Base-by-base conservation (phyloP, 1,284 basidiomycete species). In the Xanthoconium separans region DNA sequence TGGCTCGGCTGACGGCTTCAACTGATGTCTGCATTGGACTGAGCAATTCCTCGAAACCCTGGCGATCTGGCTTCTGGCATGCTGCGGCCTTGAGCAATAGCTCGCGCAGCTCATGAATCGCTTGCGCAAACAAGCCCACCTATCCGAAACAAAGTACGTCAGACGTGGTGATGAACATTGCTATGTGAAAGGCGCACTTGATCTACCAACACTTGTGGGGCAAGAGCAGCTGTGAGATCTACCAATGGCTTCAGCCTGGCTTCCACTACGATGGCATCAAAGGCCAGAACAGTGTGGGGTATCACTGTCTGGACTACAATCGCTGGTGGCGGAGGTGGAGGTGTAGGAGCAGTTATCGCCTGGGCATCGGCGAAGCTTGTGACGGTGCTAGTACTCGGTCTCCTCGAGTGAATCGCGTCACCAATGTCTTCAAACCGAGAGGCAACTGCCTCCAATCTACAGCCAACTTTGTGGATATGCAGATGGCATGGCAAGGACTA, bases 341-440 rank as follows among this genome's bases (percentile, higher is more conserved):
- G 71, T 1, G 77, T 72, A 4, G 80, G 69, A 10, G 73, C 67
- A 20, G 18, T 18, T 36, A 52, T 27, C 49, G 75, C 65, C 22
- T 76, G 70, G 18, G 74, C 65, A 42, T 69, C 68, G 6, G 66
- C 63, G 24, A 72, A 61, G 47, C 68, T 63, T 53, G 62, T 64
- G 58, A 70, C 64, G 13, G 67, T 60, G 52, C 58, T 62, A 41
- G 59, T 56, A 42, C 62, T 64, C 54, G 48, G 60, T 53, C 59
- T 70, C 58, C 65, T 56, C 61, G 58, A 42, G 77, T 76, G 55
- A 79, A 72, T 50, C 89, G 54, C 37, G 34, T 65, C 69, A 29
- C 71, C 91, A 56, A 98, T 80, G 69, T 99, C 96, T 73, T 99
- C 96, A 29, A 99, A 84, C 50, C 96, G 85, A 48, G 93, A 94